Evolutionary conservation across 2,329 filamentous ascomycete genomes (phyloP).

Genomic region (Colletotrichum kahawae): DNA sequence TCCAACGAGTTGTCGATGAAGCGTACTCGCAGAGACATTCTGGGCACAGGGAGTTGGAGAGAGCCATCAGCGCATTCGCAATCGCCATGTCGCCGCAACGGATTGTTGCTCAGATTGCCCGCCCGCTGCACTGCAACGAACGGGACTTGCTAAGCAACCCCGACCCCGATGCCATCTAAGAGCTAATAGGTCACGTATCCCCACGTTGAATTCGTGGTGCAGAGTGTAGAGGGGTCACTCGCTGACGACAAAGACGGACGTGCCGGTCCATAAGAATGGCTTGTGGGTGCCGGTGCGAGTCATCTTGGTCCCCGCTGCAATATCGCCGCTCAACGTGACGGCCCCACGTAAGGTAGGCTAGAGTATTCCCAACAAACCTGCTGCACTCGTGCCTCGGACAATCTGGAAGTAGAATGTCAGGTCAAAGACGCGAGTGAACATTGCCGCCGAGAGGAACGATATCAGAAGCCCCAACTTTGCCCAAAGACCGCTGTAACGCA

Average conservation of each 20-base stretch:
- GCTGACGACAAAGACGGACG: neutral
- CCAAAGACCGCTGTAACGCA: constrained; percentile 52
- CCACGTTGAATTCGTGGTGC: neutral
- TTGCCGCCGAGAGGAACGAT: no score
- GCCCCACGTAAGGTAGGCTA: neutral
- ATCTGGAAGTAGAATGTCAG: no score
- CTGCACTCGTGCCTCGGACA: no score
- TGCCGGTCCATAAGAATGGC: neutral
- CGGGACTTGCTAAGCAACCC: neutral
- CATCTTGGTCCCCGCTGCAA: neutral
- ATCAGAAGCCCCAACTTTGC: constrained; percentile 34
- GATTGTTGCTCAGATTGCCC: neutral
- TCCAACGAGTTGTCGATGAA: neutral
- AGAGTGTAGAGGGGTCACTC: neutral
- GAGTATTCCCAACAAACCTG: no score
- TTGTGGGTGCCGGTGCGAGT: neutral
- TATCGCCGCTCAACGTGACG: neutral
- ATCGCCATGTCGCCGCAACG: neutral
- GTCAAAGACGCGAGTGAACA: no score
- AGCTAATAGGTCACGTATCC: neutral
- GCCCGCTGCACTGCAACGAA: neutral
- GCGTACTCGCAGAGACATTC: neutral
- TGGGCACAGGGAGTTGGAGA: neutral
- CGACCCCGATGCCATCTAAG: neutral
- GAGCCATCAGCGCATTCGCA: neutral